Conservation (phyloP, 1,139 yeast genomes). For the Suhomyces wounanorum region DNA sequence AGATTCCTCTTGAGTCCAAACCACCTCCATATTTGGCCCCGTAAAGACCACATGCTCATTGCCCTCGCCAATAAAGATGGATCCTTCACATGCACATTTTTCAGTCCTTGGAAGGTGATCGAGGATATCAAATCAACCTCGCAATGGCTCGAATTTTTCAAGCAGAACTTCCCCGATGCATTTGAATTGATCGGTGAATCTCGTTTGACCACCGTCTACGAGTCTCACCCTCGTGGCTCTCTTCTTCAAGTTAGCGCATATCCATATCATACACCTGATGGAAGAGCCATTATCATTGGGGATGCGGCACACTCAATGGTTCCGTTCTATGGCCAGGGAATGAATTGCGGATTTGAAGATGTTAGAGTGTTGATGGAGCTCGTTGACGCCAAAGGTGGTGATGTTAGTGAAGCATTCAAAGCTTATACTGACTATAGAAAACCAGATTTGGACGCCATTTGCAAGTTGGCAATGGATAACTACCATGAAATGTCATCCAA, state of each 20-base stretch:
- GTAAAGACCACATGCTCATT: slow-evolving; percentile 82
- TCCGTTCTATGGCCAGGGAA: slow-evolving; percentile 95
- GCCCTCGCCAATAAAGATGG: slow-evolving; percentile 86
- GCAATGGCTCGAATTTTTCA: slow-evolving; percentile 57
- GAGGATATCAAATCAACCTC: slow-evolving; percentile 50
- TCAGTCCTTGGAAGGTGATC: slow-evolving; percentile 75
- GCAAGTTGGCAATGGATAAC: slow-evolving; percentile 76
- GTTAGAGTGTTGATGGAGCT: slow-evolving; percentile 65
- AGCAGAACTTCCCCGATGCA: slow-evolving; percentile 72
- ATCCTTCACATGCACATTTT: slow-evolving; percentile 86
- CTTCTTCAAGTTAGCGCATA: slow-evolving; percentile 66
- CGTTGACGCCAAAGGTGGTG: slow-evolving; percentile 45
- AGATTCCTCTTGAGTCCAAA: slow-evolving; percentile 62
- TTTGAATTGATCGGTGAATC: slow-evolving; percentile 63
- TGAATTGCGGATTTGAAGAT: slow-evolving; percentile 96
- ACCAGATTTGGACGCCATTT: slow-evolving; percentile 70
- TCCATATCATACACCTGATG: slow-evolving; percentile 68
- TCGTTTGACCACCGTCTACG: slow-evolving; percentile 52
- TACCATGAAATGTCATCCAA: slow-evolving; percentile 87
- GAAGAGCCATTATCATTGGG: slow-evolving; percentile 71
- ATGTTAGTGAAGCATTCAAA: slow-evolving; percentile 54
- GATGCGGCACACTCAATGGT: slow-evolving; percentile 98
- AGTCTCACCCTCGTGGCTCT: slow-evolving; percentile 71
- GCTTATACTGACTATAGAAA: slow-evolving; percentile 60
- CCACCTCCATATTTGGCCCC: slow-evolving; percentile 93